These are phyloP conservation scores for Mikania micrantha DNA, from an alignment of 129 eudicot species.

Conservation along the genomic window DNA sequence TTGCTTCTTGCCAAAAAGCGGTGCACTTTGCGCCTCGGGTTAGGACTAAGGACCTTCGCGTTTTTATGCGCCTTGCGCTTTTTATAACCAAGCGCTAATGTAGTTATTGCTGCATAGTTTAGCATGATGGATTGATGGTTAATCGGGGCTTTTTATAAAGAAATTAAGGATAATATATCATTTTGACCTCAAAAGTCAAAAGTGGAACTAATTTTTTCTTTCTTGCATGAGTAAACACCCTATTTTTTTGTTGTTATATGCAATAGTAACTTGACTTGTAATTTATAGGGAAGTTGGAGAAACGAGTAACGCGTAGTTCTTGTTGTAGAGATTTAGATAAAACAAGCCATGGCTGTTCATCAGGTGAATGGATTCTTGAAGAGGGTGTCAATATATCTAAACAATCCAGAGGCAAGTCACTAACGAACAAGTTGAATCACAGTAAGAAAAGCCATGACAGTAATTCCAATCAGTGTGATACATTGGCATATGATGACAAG, in stretches of 20 bases:
- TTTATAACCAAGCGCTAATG: not conserved
- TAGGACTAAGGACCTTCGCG: too few species aligned
- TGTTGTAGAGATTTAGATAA: not conserved
- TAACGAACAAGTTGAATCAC: not conserved
- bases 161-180: not conserved
- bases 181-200: not conserved
- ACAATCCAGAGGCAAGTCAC: not conserved
- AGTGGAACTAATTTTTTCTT: not conserved
- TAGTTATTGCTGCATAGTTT: slow-evolving; percentile 1
- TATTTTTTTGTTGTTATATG: not conserved
- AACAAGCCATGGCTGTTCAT: not conserved
- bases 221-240: not conserved
- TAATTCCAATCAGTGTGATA: not conserved
- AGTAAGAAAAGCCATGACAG: not conserved
- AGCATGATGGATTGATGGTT: not conserved
- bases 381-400: too few species aligned
- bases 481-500: not conserved
- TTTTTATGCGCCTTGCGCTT: too few species aligned
- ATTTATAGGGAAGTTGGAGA: slow-evolving; percentile 10
- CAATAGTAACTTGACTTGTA: not conserved
- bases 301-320: slow-evolving; percentile 30
- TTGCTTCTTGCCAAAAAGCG: too few species aligned
- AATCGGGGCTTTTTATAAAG: not conserved
- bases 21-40: too few species aligned
- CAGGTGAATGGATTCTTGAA: not conserved